A percentile compares a stretch with the other conserved stretches of the same genome.
These are phyloP conservation scores for Trichoderma sp. DNA, from an alignment of 2,329 filamentous ascomycete genomes.

Conservation along the genomic window DNA sequence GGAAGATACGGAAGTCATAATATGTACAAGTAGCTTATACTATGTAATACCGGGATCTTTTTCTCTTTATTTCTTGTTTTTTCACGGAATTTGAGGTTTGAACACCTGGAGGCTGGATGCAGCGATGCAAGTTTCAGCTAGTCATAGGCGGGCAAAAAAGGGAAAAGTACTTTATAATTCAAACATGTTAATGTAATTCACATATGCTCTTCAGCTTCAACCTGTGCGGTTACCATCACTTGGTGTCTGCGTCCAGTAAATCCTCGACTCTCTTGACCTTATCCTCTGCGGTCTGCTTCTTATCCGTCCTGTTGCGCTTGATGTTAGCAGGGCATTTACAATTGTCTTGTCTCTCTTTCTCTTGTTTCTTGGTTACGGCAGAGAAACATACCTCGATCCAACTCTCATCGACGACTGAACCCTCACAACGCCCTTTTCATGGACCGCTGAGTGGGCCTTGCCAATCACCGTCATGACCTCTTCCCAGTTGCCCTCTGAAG, in stretches of 20 bases:
- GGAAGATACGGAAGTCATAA: background rate
- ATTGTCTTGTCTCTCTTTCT: background rate
- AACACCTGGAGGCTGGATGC: background rate
- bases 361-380: background rate
- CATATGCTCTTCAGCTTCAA: background rate
- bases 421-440: conserved; percentile 73
- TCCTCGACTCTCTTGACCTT: conserved; percentile 69
- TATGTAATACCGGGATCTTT: conserved; percentile 21
- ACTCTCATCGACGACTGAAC: conserved; percentile 89
- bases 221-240: background rate
- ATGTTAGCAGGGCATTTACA: background rate
- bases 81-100: background rate
- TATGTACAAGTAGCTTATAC: conserved; percentile 25
- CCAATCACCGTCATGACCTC: conserved; percentile 82
- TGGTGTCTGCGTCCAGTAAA: conserved; percentile 42
- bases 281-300: conserved; percentile 76
- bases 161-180: conserved; percentile 5
- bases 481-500: conserved; percentile 87
- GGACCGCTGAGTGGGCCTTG: conserved; percentile 79
- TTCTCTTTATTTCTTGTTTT: background rate
- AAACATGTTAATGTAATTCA: background rate
- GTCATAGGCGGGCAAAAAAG: background rate
- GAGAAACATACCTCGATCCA: conserved; percentile 65
- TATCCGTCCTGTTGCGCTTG: conserved; percentile 70
- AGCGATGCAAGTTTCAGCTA: background rate